A percentile compares a stretch with the other conserved stretches of the same genome.
These are phyloP conservation scores for Anthoceros angustus DNA, from an alignment of 225 moss, liverwort and hornwort species.

Conservation along the genomic window DNA sequence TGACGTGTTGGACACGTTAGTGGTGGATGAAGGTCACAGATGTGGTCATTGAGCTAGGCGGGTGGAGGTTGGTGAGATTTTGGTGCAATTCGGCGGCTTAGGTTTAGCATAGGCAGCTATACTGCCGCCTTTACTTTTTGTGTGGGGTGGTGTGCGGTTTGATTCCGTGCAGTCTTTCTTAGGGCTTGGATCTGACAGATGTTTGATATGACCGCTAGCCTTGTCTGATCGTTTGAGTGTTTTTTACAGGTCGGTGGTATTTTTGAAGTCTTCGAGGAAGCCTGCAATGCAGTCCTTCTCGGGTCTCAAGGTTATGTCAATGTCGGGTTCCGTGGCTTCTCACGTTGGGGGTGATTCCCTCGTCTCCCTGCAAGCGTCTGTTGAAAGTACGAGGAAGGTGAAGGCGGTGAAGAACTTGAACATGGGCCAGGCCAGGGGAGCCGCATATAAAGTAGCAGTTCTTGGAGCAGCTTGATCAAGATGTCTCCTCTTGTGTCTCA, in stretches of 20 bases:
- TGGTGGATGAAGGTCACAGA: too few relatives aligned
- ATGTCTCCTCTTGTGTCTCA: conserved; percentile 71
- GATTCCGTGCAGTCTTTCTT: too few relatives aligned
- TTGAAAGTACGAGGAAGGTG: conserved; percentile 6
- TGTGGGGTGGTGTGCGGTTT: too few relatives aligned
- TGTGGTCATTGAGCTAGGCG: too few relatives aligned
- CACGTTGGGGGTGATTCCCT: conserved; percentile 15
- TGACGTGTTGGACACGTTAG: too few relatives aligned
- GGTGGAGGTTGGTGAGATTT: too few relatives aligned
- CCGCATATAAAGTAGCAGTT: conserved; percentile 76
- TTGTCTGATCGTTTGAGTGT: too few relatives aligned
- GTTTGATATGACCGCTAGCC: too few relatives aligned
- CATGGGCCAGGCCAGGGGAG: conserved; percentile 44
- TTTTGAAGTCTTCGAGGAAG: conserved; percentile 6
- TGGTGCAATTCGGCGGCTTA: too few relatives aligned
- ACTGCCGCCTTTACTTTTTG: too few relatives aligned
- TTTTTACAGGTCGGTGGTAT: conserved; percentile 3
- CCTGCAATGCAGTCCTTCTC: conserved; percentile 13
- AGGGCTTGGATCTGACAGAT: too few relatives aligned
- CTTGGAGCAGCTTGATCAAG: conserved; percentile 82
- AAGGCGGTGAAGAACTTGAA: conserved; percentile 9
- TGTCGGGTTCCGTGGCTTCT: neutral
- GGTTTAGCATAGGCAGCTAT: too few relatives aligned
- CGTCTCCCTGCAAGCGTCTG: conserved; percentile 10
- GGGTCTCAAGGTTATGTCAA: conserved; percentile 10